Percentiles rank a stretch among this genome's conserved stretches.
Conservation (phyloP, 495 filamentous ascomycete species). For the Cetradonia linearis region DNA sequence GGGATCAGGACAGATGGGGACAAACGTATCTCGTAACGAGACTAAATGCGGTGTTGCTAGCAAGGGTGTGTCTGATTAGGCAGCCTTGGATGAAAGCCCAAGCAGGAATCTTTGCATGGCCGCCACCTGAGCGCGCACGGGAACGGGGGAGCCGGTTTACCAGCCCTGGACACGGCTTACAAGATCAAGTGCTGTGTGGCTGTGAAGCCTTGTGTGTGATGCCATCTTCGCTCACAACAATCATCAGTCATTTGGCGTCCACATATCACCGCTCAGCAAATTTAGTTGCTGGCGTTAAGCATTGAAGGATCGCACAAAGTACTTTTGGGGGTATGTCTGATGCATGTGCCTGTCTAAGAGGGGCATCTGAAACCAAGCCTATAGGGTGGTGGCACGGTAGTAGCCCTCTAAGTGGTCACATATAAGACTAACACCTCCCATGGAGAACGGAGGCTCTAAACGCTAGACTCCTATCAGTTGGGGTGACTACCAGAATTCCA, state of each 20-base stretch:
- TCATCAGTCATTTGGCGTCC: not conserved
- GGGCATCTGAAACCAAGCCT: not conserved
- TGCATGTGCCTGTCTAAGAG: not conserved
- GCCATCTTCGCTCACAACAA: not conserved
- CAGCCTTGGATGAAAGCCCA: not conserved
- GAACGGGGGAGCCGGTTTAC: not conserved
- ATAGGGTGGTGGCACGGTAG: not conserved
- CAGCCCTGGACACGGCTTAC: not conserved
- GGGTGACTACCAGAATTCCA: not conserved
- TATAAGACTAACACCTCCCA: not conserved
- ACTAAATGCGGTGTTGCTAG: not conserved
- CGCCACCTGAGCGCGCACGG: slow-evolving; percentile 1
- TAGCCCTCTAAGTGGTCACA: not conserved
- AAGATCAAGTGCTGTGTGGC: not conserved
- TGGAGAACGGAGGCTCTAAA: not conserved
- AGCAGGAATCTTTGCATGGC: not conserved
- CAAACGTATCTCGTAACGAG: not conserved
- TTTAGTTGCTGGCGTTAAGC: not conserved
- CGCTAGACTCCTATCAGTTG: not conserved
- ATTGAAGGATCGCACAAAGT: not conserved
- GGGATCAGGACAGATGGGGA: not conserved
- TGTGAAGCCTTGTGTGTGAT: not conserved
- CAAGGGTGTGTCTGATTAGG: not conserved
- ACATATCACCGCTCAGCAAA: not conserved
- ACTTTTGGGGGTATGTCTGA: not conserved